A percentile compares a stretch with the other conserved stretches of the same genome.
These are phyloP conservation scores for Fusarium pseudograminearum DNA, from an alignment of 2,329 filamentous ascomycete genomes.

Conservation along the genomic window DNA sequence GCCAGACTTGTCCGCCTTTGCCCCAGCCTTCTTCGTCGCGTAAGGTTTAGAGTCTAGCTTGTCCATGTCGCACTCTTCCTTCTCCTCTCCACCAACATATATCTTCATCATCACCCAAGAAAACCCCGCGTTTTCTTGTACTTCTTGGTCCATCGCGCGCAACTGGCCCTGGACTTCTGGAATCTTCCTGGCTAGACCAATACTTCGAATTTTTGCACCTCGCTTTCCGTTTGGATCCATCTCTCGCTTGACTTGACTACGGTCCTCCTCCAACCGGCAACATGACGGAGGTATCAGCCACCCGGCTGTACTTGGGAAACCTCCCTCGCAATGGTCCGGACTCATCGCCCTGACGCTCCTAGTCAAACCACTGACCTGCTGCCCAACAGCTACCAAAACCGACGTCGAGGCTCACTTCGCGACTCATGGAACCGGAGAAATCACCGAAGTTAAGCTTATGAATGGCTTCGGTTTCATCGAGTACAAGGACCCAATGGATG, in stretches of 20 bases:
- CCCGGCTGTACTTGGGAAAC: slow-evolving; percentile 97
- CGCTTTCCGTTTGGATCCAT: slow-evolving; percentile 32
- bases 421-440: slow-evolving; percentile 95
- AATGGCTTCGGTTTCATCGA: slow-evolving; percentile 99
- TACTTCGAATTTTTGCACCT: slow-evolving; percentile 21
- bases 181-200: slow-evolving; percentile 27
- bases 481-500: slow-evolving; percentile 98
- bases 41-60: slow-evolving; percentile 24
- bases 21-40: slow-evolving; percentile 48
- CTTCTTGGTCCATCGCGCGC: slow-evolving; percentile 42
- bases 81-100: slow-evolving; percentile 44
- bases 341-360: slow-evolving; percentile 48
- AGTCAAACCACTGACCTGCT: slow-evolving; percentile 59
- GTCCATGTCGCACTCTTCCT: slow-evolving; percentile 42
- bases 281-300: slow-evolving; percentile 92
- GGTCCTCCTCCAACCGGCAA: slow-evolving; percentile 50
- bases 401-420: slow-evolving; percentile 97
- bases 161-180: slow-evolving; percentile 45
- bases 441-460: slow-evolving; percentile 99
- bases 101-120: slow-evolving; percentile 30
- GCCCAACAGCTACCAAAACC: slow-evolving; percentile 86
- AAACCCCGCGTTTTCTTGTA: slow-evolving; percentile 33
- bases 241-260: slow-evolving; percentile 30
- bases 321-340: slow-evolving; percentile 89
- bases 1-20: slow-evolving; percentile 46